Evolutionary conservation across 257 asterid genomes (phyloP).

Genomic region (Perilla frutescens): DNA sequence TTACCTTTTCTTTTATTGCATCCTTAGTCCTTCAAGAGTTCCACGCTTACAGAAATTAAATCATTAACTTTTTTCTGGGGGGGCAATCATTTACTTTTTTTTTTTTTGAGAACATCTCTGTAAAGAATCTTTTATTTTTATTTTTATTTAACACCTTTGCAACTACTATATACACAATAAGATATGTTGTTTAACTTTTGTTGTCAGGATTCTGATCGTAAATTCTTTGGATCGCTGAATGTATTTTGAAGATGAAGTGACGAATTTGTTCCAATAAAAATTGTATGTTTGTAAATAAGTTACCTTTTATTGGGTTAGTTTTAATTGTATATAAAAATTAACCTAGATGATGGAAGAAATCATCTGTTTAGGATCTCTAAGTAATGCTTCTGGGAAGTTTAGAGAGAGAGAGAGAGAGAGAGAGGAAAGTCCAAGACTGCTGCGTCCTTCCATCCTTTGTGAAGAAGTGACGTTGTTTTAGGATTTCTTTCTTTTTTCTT

Average conservation of each 20-base stretch:
- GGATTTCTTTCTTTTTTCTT: background rate
- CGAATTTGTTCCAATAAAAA: constrained; percentile 25
- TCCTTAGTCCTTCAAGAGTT: background rate
- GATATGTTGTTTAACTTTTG: background rate
- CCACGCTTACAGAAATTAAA: background rate
- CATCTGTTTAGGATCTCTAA: constrained; percentile 21
- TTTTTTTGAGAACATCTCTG: too few species aligned
- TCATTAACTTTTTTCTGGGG: too few species aligned
- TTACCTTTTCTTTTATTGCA: constrained; percentile 11
- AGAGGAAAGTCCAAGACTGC: constrained; percentile 9
- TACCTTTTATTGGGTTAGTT: background rate
- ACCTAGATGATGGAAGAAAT: constrained; percentile 16
- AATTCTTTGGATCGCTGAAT: constrained; percentile 70
- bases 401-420: background rate
- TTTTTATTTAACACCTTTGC: background rate
- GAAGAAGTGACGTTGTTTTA: constrained; percentile 25
- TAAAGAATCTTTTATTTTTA: too few species aligned
- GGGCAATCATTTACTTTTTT: too few species aligned
- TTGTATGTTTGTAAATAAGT: constrained; percentile 28
- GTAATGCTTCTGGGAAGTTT: constrained; percentile 25
- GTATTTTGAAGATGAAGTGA: constrained; percentile 28
- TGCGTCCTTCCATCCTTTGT: constrained; percentile 28
- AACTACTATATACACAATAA: background rate
- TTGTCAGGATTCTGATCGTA: constrained; percentile 59
- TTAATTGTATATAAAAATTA: constrained; percentile 6